Percentiles rank a stretch among this genome's conserved stretches.
phyloP scores from a whole-genome alignment of 768 basidiomycete genomes.

The Leccinum pellstonianum region DNA sequence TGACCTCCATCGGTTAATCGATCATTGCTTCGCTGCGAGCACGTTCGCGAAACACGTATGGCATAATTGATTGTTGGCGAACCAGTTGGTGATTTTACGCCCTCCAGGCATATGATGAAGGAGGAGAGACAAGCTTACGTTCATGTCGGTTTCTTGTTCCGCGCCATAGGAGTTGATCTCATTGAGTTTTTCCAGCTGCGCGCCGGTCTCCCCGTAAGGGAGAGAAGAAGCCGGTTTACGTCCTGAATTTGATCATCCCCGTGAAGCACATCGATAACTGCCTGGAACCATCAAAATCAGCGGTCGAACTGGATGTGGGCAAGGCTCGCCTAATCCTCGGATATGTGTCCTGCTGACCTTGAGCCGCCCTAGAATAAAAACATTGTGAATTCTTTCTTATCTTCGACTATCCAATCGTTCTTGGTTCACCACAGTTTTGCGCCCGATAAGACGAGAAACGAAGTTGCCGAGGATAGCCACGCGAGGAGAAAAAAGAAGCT shows the following conservation, averaged over 20 bases:
- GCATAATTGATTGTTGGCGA: background rate
- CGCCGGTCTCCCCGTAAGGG: conserved; percentile 76
- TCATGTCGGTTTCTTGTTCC: conserved; percentile 16
- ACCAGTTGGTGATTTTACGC: conserved; percentile 4
- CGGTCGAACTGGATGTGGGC: conserved; percentile 66
- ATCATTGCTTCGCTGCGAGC: conserved; percentile 61
- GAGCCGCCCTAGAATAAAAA: conserved; percentile 50
- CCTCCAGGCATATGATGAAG: conserved; percentile 68
- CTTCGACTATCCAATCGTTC: conserved; percentile 58
- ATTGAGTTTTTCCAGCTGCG: conserved; percentile 37
- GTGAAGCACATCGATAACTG: conserved; percentile 69
- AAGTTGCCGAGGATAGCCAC: conserved; percentile 24
- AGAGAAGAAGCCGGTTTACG: conserved; percentile 81
- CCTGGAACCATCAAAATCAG: conserved; percentile 73
- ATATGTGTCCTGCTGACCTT: conserved; percentile 11
- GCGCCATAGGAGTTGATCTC: conserved; percentile 13
- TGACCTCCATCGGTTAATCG: conserved; percentile 70
- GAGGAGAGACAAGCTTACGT: conserved; percentile 44
- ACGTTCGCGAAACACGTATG: conserved; percentile 74
- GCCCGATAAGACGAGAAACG: conserved; percentile 19
- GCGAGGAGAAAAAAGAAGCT: conserved; percentile 55
- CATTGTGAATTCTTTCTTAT: conserved; percentile 54
- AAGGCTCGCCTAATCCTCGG: conserved; percentile 9
- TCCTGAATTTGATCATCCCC: conserved; percentile 72
- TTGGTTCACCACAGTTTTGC: conserved; percentile 63